Percentiles rank a stretch among this genome's conserved stretches.
These are phyloP conservation scores for Colletotrichum ledebouriae DNA, from an alignment of 2,329 filamentous ascomycete species.

Conservation along the genomic window DNA sequence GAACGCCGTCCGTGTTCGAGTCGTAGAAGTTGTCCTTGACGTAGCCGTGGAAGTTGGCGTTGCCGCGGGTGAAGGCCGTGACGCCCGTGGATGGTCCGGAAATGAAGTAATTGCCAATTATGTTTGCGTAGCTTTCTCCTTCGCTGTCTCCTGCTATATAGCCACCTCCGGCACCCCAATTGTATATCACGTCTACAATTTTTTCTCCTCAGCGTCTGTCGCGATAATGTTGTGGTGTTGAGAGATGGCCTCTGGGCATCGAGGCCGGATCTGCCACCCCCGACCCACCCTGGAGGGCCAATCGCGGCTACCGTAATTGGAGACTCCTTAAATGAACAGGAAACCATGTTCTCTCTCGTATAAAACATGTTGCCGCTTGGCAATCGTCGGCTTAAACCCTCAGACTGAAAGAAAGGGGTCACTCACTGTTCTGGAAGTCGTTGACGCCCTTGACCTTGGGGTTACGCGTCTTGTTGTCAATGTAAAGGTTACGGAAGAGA, in stretches of 20 bases:
- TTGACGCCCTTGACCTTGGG: slow-evolving; percentile 70
- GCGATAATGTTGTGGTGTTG: slow-evolving; percentile 32
- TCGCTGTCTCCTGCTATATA: slow-evolving; percentile 67
- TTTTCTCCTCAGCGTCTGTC: too few relatives aligned
- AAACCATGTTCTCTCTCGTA: too few relatives aligned
- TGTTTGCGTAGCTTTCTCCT: slow-evolving; percentile 62
- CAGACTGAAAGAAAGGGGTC: neutral
- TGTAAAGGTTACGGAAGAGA: slow-evolving; percentile 66
- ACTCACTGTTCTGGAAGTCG: slow-evolving; percentile 61
- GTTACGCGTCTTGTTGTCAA: slow-evolving; percentile 70
- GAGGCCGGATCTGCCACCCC: too few relatives aligned
- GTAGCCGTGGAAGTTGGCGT: slow-evolving; percentile 65
- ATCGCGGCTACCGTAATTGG: too few relatives aligned
- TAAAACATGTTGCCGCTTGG: too few relatives aligned
- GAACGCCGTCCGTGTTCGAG: slow-evolving; percentile 60
- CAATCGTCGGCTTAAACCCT: too few relatives aligned
- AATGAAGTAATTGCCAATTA: slow-evolving; percentile 70
- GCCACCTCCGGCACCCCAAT: slow-evolving; percentile 66
- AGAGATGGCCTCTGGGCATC: too few relatives aligned
- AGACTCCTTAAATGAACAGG: too few relatives aligned
- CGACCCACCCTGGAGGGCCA: too few relatives aligned
- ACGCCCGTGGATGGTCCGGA: slow-evolving; percentile 64
- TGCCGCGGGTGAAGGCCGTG: slow-evolving; percentile 67
- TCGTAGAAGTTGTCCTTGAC: slow-evolving; percentile 67
- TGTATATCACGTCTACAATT: too few relatives aligned